These are phyloP conservation scores for Ceratobasidium sp. DNA, from an alignment of 1,284 basidiomycete genomes.

Conservation along the genomic window DNA sequence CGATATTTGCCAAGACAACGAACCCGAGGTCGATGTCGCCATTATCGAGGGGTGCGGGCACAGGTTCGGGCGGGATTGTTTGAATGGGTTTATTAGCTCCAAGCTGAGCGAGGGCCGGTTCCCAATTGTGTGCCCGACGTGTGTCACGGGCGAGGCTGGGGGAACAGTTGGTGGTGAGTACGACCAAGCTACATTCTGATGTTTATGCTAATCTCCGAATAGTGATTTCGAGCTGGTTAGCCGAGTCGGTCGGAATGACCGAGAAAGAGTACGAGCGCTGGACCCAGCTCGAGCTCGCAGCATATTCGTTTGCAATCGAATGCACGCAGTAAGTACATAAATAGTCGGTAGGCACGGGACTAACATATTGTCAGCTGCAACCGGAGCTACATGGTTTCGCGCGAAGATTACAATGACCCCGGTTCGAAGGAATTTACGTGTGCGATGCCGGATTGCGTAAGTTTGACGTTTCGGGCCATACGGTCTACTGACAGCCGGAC, in stretches of 20 bases:
- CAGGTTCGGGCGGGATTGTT: conserved; percentile 61
- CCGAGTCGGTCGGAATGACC: conserved; percentile 57
- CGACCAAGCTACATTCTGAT: neutral
- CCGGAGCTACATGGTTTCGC: conserved; percentile 31
- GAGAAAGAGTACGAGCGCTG: conserved; percentile 57
- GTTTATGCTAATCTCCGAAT: neutral
- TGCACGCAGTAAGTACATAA: conserved; percentile 56
- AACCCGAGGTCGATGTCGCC: conserved; percentile 56
- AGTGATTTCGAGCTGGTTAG: conserved; percentile 28
- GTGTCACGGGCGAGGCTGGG: conserved; percentile 44
- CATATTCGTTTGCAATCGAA: conserved; percentile 60
- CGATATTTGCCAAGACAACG: conserved; percentile 62
- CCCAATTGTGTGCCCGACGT: conserved; percentile 67
- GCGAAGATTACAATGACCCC: conserved; percentile 32
- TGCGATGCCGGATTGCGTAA: conserved; percentile 38
- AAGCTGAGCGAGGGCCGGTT: conserved; percentile 62
- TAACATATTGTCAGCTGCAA: conserved; percentile 5
- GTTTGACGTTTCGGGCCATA: neutral
- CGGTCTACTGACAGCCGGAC: neutral
- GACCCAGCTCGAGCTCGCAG: conserved; percentile 61
- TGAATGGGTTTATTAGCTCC: conserved; percentile 54
- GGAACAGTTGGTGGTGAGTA: conserved; percentile 53
- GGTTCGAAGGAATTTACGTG: conserved; percentile 36
- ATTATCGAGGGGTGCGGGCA: conserved; percentile 59
- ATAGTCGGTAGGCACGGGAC: neutral